Base-by-base conservation (phyloP, 768 basidiomycete species). In the Boletus eberwhitei region DNA sequence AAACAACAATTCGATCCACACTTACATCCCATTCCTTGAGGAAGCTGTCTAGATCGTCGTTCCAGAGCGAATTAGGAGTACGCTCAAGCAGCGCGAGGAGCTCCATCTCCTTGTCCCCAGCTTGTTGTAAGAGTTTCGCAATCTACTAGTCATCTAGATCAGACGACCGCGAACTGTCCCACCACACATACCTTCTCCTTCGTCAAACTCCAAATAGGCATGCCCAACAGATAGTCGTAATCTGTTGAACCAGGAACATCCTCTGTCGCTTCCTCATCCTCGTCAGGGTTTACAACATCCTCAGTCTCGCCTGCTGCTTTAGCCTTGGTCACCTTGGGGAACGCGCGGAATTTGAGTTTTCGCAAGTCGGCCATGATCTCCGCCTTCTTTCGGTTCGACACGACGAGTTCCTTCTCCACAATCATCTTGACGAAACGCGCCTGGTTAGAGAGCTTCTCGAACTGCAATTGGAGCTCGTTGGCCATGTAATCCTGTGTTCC, bases 381-480 rank as follows among this genome's bases (percentile, higher is more conserved):
- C 2, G 75, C 82, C 70, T 93, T 95, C 74, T 91, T 94, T 68
- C 96, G 88, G 62, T 89, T 93, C 13, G 88, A 84, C 24, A 99
- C 85, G 29, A 80, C 71, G 19, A 98, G 80, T 65, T 93, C 76
- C 68, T 84, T 90, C 62, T 87, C 83, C 52, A 98, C 80, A 61
- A 98, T 96, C 94, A 98, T 95, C 70, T 93, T 83, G 47, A 99
- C 86, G 72, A 99, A 99, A 21, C 95, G 88, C 13, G 93, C 96
- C 68, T 99, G 97, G 69, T 98, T 98, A 52, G 85, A 86, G 17
- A 98, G 76, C 59, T 83, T 89, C 65, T 98, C 94, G 55, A 90
- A 85, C 38, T 85, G 82, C 40, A 73, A 74, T 63, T 93, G 88
- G 31, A 99, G 77, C 63, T 95, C 89, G 58, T 82, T 82, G 11